Evolutionary conservation across 2,329 filamentous ascomycete genomes (phyloP), one percentile per base, ranked within the genome.

Genomic region (Lachnellula suecica): DNA sequence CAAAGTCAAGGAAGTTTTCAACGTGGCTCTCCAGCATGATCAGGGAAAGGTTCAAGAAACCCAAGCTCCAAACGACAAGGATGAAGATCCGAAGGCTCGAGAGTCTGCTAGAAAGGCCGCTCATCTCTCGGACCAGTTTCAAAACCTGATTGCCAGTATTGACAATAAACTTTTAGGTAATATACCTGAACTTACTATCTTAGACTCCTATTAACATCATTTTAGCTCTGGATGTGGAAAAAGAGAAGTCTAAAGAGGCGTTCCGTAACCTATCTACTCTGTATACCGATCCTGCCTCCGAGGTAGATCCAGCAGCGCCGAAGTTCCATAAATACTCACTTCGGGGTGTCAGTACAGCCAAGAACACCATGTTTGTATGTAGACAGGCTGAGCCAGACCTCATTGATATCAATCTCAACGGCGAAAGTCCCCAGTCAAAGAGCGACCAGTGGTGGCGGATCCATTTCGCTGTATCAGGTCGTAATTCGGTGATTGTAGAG

Each of bases 391-490:
- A 73, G 49, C 64, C 66, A 4, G 69, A 75, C 46, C 61, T 76
- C 27, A 73, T 75, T 45, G 73, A 78, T 15, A 44, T 76, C n/a
- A 71, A 67, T 43, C 24, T 63, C 1, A 71, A 69, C 27, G 53
- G 57, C 4, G 47, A 68, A 3, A 57, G 60, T 20, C 53, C 63
- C 4, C 57, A 41, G 19, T 20, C 42, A 7, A 57, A 51, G 11
- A 41, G 56, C 15, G 78, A 81, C 47, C 79, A 82, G 60, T 83
- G 80, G 80, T 83, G 80, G 80, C 74, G 74, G 57, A 67, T 83
- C 42, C 69, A 73, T 31, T 79, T 75, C 55, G 63, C 65, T 20
- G 62, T 69, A 11, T 61, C 67, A 15, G 71, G 72, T 10, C 59
- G 68, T 5, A 67, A 71, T 44, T 74, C 77, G n/a, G 68, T 77